Percentiles rank a stretch among this genome's conserved stretches.
phyloP scores from a whole-genome alignment of 257 asterid genomes.

The Forsythia suspensa region DNA sequence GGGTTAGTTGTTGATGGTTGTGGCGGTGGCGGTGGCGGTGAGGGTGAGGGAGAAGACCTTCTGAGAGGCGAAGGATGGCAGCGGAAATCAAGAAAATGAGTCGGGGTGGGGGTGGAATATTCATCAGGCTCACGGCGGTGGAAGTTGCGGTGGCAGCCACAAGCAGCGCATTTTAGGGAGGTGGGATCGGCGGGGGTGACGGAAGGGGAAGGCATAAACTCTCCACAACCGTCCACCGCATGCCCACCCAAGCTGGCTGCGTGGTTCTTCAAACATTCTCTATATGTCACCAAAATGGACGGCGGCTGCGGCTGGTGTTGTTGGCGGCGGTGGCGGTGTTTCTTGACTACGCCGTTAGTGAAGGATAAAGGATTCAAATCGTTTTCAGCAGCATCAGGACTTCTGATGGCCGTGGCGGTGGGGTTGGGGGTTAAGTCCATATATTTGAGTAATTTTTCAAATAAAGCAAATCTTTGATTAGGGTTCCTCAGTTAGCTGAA shows the following conservation, averaged over 20 bases:
- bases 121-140: slow-evolving; percentile 30
- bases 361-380: slow-evolving; percentile 17
- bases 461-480: background rate
- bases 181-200: slow-evolving; percentile 15
- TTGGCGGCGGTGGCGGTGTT: background rate
- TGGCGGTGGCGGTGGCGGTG: background rate
- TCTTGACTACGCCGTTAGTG: background rate
- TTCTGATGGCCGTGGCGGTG: slow-evolving; percentile 6
- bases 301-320: background rate
- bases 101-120: background rate
- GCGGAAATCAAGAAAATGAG: slow-evolving; percentile 20
- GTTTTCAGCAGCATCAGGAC: slow-evolving; percentile 16
- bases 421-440: slow-evolving; percentile 25
- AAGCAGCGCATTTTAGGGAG: slow-evolving; percentile 29
- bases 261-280: slow-evolving; percentile 33
- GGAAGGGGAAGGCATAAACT: slow-evolving; percentile 26
- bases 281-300: background rate
- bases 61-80: slow-evolving; percentile 9
- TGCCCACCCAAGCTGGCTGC: slow-evolving; percentile 34
- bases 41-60: slow-evolving; percentile 10
- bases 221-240: slow-evolving; percentile 34
- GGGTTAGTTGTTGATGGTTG: background rate
- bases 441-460: background rate
- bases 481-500: background rate
- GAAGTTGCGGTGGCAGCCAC: slow-evolving; percentile 38